Conservation (phyloP, 345 rosid genomes). For the Melaleuca quinquenervia region DNA sequence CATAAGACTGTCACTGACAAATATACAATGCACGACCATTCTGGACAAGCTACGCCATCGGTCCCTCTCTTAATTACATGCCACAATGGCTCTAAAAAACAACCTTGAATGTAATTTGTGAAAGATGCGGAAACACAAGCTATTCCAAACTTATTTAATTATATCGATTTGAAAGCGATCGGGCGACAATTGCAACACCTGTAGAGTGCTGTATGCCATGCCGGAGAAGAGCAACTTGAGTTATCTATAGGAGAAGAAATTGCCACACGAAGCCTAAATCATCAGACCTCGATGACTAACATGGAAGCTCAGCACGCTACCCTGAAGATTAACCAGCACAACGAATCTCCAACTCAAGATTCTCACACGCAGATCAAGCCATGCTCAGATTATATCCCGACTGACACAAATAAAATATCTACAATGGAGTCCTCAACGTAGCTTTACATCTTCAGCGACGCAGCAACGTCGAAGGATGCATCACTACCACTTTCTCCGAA, state of each 20-base stretch:
- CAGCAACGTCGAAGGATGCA: neutral
- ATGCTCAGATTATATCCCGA: neutral
- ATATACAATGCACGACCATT: neutral
- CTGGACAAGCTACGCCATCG: neutral
- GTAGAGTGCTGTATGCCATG: neutral
- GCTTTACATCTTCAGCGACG: neutral
- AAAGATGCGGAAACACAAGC: neutral
- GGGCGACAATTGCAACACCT: neutral
- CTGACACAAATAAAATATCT: neutral
- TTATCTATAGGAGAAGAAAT: neutral
- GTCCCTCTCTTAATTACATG: neutral
- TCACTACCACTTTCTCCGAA: neutral
- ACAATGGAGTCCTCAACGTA: neutral
- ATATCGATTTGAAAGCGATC: neutral
- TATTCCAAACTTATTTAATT: neutral
- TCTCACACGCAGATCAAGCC: neutral
- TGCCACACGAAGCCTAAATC: neutral
- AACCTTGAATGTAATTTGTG: neutral
- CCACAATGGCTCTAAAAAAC: neutral
- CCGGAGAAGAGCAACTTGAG: neutral
- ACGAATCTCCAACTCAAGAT: neutral
- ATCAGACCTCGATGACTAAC: neutral
- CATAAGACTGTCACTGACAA: neutral
- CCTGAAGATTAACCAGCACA: neutral
- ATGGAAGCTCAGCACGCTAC: accelerated